phyloP scores from a whole-genome alignment of 495 filamentous ascomycete species.

The Podospora australis region DNA sequence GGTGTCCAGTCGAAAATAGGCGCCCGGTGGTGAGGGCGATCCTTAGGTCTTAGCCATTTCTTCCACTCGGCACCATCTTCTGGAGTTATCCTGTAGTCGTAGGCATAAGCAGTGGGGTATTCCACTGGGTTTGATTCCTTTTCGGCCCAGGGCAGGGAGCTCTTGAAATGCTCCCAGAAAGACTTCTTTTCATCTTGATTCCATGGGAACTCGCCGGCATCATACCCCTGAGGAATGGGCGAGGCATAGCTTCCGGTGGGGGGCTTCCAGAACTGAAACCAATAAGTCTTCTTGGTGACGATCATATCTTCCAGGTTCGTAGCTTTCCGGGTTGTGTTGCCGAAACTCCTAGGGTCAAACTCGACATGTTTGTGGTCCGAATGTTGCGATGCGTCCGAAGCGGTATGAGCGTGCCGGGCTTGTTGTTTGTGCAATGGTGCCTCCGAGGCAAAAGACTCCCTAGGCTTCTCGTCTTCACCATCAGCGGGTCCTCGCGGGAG shows the following conservation, averaged over 20 bases:
- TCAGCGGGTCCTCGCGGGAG: neutral
- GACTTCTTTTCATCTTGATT: slow-evolving; percentile 39
- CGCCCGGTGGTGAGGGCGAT: slow-evolving; percentile 82
- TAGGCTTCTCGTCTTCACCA: slow-evolving; percentile 22
- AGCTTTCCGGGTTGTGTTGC: slow-evolving; percentile 41
- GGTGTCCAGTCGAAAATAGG: slow-evolving; percentile 67
- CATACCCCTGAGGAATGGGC: slow-evolving; percentile 43
- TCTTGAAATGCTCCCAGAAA: slow-evolving; percentile 38
- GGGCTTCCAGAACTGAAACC: slow-evolving; percentile 52
- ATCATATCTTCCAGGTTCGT: slow-evolving; percentile 39
- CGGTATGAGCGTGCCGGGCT: slow-evolving; percentile 27
- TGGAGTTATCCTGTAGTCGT: slow-evolving; percentile 55
- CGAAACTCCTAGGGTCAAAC: slow-evolving; percentile 22
- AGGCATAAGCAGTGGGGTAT: slow-evolving; percentile 67
- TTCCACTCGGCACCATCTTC: slow-evolving; percentile 75
- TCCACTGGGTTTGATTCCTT: slow-evolving; percentile 36
- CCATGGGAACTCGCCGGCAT: slow-evolving; percentile 35
- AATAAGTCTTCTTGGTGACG: slow-evolving; percentile 34
- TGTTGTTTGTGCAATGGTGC: slow-evolving; percentile 16
- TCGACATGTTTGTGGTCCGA: slow-evolving; percentile 24
- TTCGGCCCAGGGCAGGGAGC: slow-evolving; percentile 33
- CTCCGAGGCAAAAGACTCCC: slow-evolving; percentile 28
- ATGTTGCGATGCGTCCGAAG: slow-evolving; percentile 31
- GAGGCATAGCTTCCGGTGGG: slow-evolving; percentile 47
- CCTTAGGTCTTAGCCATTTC: slow-evolving; percentile 69